phyloP scores from a whole-genome alignment of 1,139 yeast species.

The Candida freyschussii region DNA sequence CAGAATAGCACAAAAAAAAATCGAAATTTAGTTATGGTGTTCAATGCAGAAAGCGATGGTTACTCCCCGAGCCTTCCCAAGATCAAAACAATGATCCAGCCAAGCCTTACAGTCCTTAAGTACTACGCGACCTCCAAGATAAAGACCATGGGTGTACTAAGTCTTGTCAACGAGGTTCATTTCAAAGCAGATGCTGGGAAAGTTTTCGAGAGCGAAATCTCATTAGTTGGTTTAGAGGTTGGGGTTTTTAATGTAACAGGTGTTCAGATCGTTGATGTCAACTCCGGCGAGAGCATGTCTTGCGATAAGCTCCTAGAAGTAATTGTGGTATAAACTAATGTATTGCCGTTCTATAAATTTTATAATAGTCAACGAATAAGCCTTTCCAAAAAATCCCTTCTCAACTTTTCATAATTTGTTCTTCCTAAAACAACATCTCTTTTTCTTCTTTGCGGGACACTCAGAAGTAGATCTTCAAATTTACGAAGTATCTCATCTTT shows the following conservation, averaged over 20 bases:
- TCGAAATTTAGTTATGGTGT: slow-evolving; percentile 36
- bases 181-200: slow-evolving; percentile 55
- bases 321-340: slow-evolving; percentile 39
- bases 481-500: slow-evolving; percentile 17
- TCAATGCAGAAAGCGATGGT: slow-evolving; percentile 26
- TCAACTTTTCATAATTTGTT: slow-evolving; percentile 23
- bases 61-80: slow-evolving; percentile 32
- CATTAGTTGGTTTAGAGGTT: slow-evolving; percentile 54
- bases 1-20: slow-evolving; percentile 50
- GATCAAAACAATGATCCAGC: slow-evolving; percentile 21
- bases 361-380: slow-evolving; percentile 15
- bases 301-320: slow-evolving; percentile 71
- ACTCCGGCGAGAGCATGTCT: slow-evolving; percentile 65
- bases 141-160: slow-evolving; percentile 45
- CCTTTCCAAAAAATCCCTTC: slow-evolving; percentile 25
- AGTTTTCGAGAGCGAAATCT: slow-evolving; percentile 60
- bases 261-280: slow-evolving; percentile 56
- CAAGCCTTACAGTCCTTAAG: slow-evolving; percentile 23
- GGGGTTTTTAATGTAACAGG: slow-evolving; percentile 68
- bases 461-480: slow-evolving; percentile 29
- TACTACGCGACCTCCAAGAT: slow-evolving; percentile 37
- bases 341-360: slow-evolving; percentile 1
- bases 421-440: slow-evolving; percentile 20
- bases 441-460: slow-evolving; percentile 26
- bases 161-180: slow-evolving; percentile 57